A percentile compares a stretch with the other conserved stretches of the same genome.
phyloP scores from a whole-genome alignment of 148 eudicot species.

The Pouteria glomerata region DNA sequence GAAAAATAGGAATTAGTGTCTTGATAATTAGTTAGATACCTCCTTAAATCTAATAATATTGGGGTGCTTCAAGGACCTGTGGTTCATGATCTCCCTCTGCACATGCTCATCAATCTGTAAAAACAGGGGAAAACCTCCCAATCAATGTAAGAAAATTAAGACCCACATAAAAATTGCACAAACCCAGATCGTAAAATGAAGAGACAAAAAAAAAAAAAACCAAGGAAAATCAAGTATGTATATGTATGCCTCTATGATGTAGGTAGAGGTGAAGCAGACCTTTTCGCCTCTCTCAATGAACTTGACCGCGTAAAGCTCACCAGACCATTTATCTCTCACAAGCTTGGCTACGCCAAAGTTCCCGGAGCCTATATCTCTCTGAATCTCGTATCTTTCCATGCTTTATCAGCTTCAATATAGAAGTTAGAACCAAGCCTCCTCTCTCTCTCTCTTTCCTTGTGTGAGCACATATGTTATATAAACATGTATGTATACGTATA shows the following conservation, averaged over 20 bases:
- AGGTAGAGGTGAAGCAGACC: constrained; percentile 21
- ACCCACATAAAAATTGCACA: neutral
- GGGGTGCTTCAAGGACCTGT: constrained; percentile 65
- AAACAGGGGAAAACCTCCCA: neutral
- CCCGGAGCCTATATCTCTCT: constrained; percentile 47
- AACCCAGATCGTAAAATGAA: neutral
- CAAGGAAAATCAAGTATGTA: neutral
- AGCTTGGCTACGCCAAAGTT: constrained; percentile 52
- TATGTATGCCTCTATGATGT: no score
- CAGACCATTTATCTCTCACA: constrained; percentile 34
- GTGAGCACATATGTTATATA: neutral
- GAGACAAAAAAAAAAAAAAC: neutral
- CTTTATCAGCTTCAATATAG: neutral
- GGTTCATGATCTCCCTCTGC: constrained; percentile 76
- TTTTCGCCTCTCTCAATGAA: constrained; percentile 70
- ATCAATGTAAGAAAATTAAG: neutral
- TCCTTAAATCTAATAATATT: constrained; percentile 68
- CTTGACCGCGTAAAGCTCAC: constrained; percentile 55
- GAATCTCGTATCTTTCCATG: constrained; percentile 35
- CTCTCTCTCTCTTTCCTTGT: neutral
- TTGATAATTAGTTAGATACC: constrained; percentile 25
- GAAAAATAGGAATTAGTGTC: no score
- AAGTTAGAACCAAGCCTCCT: no score
- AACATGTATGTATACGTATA: neutral
- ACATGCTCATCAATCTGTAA: constrained; percentile 77